These are phyloP conservation scores for Suillus sp. DNA, from an alignment of 768 basidiomycete species.

Conservation along the genomic window DNA sequence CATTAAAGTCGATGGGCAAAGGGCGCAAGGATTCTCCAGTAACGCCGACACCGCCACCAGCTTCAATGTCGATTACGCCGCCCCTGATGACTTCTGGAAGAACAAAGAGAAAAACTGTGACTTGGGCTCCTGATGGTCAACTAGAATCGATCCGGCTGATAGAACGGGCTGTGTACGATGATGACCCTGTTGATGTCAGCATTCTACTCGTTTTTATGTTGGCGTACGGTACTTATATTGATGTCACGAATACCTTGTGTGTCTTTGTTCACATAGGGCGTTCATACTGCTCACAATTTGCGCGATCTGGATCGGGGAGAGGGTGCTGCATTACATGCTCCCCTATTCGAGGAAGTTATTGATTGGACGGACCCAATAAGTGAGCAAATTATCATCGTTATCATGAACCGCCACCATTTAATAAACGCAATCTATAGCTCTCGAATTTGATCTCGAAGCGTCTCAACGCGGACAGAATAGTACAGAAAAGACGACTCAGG, in stretches of 20 bases:
- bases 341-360: slow-evolving; percentile 81
- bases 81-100: slow-evolving; percentile 43
- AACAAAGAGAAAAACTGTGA: slow-evolving; percentile 76
- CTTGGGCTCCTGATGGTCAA: slow-evolving; percentile 74
- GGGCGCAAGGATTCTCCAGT: slow-evolving; percentile 62
- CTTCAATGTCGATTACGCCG: slow-evolving; percentile 31
- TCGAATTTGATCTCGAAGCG: slow-evolving; percentile 57
- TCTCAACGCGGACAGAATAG: slow-evolving; percentile 65
- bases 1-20: slow-evolving; percentile 73
- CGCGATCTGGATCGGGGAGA: slow-evolving; percentile 89
- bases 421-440: slow-evolving; percentile 54
- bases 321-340: slow-evolving; percentile 81
- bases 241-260: slow-evolving; percentile 40
- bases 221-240: slow-evolving; percentile 49
- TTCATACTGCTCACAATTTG: slow-evolving; percentile 67
- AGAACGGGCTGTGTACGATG: slow-evolving; percentile 86
- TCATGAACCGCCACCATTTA: slow-evolving; percentile 25
- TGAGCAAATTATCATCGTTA: slow-evolving; percentile 45
- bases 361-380: slow-evolving; percentile 85
- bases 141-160: slow-evolving; percentile 79
- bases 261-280: slow-evolving; percentile 59
- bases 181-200: slow-evolving; percentile 87
- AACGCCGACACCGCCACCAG: slow-evolving; percentile 58
- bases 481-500: slow-evolving; percentile 69
- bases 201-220: slow-evolving; percentile 41